A percentile compares a stretch with the other conserved stretches of the same genome.
Evolutionary conservation across 805 yeast genomes (phyloP).

Genomic region (Wickerhamomyces pijperi): DNA sequence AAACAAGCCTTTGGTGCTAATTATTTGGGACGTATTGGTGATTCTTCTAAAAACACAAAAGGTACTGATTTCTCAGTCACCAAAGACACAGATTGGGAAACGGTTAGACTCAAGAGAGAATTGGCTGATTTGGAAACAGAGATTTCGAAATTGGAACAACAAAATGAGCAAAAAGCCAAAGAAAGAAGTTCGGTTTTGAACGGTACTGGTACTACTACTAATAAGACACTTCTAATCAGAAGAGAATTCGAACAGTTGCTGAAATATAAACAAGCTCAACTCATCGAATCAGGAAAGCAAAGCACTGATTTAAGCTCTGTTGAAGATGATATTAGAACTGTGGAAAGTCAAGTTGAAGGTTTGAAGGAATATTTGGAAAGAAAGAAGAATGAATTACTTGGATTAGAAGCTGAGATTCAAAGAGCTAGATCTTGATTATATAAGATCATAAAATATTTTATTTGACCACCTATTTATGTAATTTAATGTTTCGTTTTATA

Average conservation of each 20-base stretch:
- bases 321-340: conserved; percentile 50
- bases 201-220: conserved; percentile 16
- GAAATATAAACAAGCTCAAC: conserved; percentile 60
- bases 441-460: no score
- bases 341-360: conserved; percentile 66
- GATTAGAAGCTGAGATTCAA: conserved; percentile 33
- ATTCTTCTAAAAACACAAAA: conserved; percentile 24
- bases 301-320: conserved; percentile 35
- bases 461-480: no score
- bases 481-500: no score
- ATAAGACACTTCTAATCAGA: conserved; percentile 25
- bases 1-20: conserved; percentile 39
- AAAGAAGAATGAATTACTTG: conserved; percentile 49
- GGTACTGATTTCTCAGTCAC: conserved; percentile 67
- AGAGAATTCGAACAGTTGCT: conserved; percentile 75
- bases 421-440: conserved; percentile 5
- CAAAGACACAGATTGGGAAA: conserved; percentile 85
- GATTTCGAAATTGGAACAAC: conserved; percentile 43
- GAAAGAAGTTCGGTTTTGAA: conserved; percentile 16
- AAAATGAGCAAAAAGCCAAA: conserved; percentile 26
- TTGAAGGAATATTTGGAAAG: conserved; percentile 56
- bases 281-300: conserved; percentile 25
- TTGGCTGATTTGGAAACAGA: conserved; percentile 63
- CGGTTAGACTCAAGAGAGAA: conserved; percentile 71
- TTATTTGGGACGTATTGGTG: conserved; percentile 47